Conservation (phyloP, 2,329 filamentous ascomycete species). For the Knufia petricola region DNA sequence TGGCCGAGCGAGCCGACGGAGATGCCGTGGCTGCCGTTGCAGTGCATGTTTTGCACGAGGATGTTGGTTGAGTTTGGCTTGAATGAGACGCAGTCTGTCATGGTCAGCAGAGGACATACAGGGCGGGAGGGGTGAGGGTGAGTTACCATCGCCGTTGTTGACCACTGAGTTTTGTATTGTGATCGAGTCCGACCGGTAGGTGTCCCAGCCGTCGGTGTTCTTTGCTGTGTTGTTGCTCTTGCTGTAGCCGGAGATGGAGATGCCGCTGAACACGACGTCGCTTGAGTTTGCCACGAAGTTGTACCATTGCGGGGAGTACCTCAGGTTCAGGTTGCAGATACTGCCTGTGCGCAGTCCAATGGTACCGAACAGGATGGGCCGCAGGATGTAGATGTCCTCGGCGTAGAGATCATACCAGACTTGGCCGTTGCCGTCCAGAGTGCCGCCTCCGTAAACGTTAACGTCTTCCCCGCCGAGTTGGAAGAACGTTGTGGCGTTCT, state of each 20-base stretch:
- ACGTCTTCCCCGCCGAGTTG: conserved; percentile 56
- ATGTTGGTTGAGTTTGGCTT: conserved; percentile 64
- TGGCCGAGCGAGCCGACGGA: conserved; percentile 63
- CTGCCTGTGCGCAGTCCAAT: too few species aligned
- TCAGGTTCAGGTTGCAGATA: too few species aligned
- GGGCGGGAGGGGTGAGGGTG: too few species aligned
- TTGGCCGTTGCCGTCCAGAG: too few species aligned
- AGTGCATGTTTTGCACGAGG: conserved; percentile 56
- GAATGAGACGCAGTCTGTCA: conserved; percentile 59
- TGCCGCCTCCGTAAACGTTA: conserved; percentile 53
- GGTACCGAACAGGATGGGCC: too few species aligned
- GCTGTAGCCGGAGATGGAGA: conserved; percentile 49
- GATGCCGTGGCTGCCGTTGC: conserved; percentile 63
- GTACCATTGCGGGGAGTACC: too few species aligned
- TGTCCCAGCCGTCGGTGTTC: conserved; percentile 53
- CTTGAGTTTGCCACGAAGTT: too few species aligned
- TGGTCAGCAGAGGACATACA: too few species aligned
- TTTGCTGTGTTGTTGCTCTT: conserved; percentile 47
- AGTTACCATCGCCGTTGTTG: conserved; percentile 47
- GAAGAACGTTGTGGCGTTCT: conserved; percentile 60
- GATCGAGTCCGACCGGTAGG: conserved; percentile 49
- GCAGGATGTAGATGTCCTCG: too few species aligned
- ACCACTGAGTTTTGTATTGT: conserved; percentile 58
- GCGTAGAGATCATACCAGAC: too few species aligned
- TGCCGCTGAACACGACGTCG: conserved; percentile 53